Evolutionary conservation across 176 grass and related monocot species (phyloP), one percentile per base, ranked within the genome.

Genomic region (Saccharum spontaneum): DNA sequence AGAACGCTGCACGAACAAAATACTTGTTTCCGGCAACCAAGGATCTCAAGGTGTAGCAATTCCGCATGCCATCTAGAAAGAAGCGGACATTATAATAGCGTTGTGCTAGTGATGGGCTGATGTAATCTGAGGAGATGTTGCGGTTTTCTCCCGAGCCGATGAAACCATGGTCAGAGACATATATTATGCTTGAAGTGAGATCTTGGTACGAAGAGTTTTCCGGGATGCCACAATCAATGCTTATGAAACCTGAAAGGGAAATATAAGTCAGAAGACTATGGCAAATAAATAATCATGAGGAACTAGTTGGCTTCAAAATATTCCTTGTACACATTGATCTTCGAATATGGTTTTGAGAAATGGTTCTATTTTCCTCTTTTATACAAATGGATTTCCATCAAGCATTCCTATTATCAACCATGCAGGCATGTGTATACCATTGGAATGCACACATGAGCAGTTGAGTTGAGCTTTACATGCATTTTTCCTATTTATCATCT

Each of bases 1-100:
- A 76, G 23, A 92, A 95, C 13, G 17, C 23, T 10, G 77, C 90
- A 64, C 88, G 87, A 10, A 92, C 64, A 6, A 95, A 63, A 22
- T 92, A 95, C 69, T 81, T 90, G 24, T 87, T 85, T 85, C 85
- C 90, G 0, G 39, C 13, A n/a, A 61, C 57, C 52, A 95, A 71
- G 71, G 85, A 75, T 43, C 22, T 82, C 68, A 95, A 78, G 22
- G 85, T 75, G 65, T 92, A 95, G 88, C 93, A 92, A 76, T 95
- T 92, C 38, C 83, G 49, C 6, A 0, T 54, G 6, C 69, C 85
- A 74, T 70, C 28, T 2, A 83, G 79, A 81, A 95, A 95, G 75
- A 84, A 81, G 55, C 79, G 68, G 44, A 87, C 36, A 12, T 65
- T 79, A 3, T 24, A 37, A 59, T 73, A 52, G n/a, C 87, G 48